Conservation (phyloP, 495 filamentous ascomycete species). For the Paragyromitra xinjiangensis region DNA sequence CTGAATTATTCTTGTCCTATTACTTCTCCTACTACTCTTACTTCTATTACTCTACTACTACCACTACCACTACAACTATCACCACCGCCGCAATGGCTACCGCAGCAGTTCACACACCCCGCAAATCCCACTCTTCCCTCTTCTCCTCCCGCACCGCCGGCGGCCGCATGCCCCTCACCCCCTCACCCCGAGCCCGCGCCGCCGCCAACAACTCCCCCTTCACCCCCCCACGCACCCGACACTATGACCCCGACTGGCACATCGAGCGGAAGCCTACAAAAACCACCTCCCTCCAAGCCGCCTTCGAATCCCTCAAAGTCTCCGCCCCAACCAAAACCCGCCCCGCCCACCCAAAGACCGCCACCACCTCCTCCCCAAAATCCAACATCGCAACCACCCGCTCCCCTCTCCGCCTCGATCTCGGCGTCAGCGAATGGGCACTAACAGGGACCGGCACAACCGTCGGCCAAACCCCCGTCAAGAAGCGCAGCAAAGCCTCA, state of each 20-base stretch:
- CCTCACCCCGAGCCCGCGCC: conserved; percentile 76
- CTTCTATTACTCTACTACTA: neutral
- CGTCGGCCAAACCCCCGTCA: conserved; percentile 74
- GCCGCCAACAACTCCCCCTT: conserved; percentile 73
- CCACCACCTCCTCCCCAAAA: conserved; percentile 10
- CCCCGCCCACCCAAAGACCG: conserved; percentile 60
- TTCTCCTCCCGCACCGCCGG: conserved; percentile 93
- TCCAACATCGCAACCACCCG: conserved; percentile 77
- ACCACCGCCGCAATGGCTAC: conserved; percentile 73
- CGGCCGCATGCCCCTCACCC: conserved; percentile 92
- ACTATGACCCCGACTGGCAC: conserved; percentile 54
- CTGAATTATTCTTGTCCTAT: neutral
- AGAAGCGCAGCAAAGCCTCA: conserved; percentile 70
- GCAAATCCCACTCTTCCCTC: conserved; percentile 90
- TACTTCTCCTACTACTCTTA: neutral
- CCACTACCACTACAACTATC: neutral
- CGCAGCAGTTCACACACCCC: conserved; percentile 84
- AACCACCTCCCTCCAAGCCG: conserved; percentile 45
- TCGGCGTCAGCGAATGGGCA: conserved; percentile 91
- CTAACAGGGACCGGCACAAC: conserved; percentile 80
- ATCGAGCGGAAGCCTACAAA: conserved; percentile 46
- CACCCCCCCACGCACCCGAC: conserved; percentile 69
- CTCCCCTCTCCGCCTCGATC: conserved; percentile 82
- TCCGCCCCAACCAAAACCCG: conserved; percentile 58
- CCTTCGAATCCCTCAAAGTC: conserved; percentile 52